Evolutionary conservation across 768 basidiomycete species (phyloP).

Genomic region (Pleurotus sapidus): DNA sequence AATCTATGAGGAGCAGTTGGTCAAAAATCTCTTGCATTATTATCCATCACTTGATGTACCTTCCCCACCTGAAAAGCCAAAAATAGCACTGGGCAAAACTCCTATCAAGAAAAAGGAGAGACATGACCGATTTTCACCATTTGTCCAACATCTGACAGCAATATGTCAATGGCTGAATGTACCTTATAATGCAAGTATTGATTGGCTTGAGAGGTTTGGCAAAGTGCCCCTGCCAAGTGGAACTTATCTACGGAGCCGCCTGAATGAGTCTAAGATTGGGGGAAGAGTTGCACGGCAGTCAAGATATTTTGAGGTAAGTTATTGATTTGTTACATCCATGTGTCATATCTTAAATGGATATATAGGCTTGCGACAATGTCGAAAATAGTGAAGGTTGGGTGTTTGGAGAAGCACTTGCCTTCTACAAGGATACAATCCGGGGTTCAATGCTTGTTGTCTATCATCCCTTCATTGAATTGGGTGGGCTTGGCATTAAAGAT

Average conservation of each 20-base stretch:
- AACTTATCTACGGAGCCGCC: slow-evolving; percentile 9
- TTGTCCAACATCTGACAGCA: slow-evolving; percentile 3
- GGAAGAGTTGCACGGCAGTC: neutral
- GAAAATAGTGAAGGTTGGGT: neutral
- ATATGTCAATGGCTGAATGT: slow-evolving; percentile 10
- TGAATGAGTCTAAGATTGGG: slow-evolving; percentile 6
- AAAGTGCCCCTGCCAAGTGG: slow-evolving; percentile 9
- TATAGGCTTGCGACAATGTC: no score
- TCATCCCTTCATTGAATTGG: slow-evolving; percentile 7
- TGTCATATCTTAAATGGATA: neutral
- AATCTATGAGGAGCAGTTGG: slow-evolving; percentile 19
- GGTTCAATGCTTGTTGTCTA: neutral
- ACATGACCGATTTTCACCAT: neutral
- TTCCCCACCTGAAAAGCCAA: neutral
- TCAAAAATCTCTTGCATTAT: slow-evolving; percentile 18
- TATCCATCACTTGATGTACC: slow-evolving; percentile 12
- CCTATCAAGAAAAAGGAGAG: neutral
- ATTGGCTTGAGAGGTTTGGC: slow-evolving; percentile 10
- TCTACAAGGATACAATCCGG: slow-evolving; percentile 5
- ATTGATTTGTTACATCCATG: neutral
- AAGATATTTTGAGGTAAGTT: slow-evolving; percentile 13
- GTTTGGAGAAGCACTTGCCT: slow-evolving; percentile 17
- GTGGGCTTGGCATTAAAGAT: neutral
- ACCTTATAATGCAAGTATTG: slow-evolving; percentile 6
- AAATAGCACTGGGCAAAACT: neutral